Conservation (phyloP, 169 alveolate species). For the Eimeria brunetti region DNA sequence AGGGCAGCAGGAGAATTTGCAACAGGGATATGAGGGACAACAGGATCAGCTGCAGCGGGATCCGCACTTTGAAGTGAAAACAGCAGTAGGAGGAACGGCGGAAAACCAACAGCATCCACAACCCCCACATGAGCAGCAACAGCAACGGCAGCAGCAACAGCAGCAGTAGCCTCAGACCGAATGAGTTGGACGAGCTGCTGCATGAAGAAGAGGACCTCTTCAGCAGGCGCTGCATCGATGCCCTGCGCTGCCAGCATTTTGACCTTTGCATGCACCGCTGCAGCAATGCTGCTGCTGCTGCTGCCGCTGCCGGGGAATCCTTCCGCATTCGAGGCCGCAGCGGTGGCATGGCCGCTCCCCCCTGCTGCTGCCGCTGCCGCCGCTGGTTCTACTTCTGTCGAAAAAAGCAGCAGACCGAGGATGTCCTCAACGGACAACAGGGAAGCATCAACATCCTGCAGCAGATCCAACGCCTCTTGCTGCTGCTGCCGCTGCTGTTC, state of each 20-base stretch:
- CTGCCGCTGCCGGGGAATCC: neutral
- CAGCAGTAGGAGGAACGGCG: neutral
- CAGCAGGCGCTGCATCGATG: neutral
- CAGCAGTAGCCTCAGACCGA: neutral
- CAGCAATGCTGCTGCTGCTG: constrained; percentile 40
- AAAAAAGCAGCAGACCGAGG: constrained; percentile 12
- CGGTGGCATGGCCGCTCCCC: neutral
- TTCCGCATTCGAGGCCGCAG: neutral
- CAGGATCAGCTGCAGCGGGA: neutral
- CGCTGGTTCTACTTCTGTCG: constrained; percentile 6
- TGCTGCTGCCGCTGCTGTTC: constrained; percentile 56
- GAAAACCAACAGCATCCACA: neutral
- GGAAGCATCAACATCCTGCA: neutral
- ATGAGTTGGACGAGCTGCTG: constrained; percentile 57
- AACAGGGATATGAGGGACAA: neutral
- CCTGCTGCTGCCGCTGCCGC: constrained; percentile 42
- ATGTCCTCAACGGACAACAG: constrained; percentile 2
- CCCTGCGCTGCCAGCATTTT: constrained; percentile 20
- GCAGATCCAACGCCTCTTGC: constrained; percentile 45
- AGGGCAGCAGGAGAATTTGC: neutral
- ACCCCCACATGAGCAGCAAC: neutral
- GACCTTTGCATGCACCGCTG: constrained; percentile 4
- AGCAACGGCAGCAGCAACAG: constrained; percentile 4
- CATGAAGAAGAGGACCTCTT: constrained; percentile 18
- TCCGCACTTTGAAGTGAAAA: neutral